Evolutionary conservation across 2,329 filamentous ascomycete genomes (phyloP).

Genomic region (Penicillium crustosum): DNA sequence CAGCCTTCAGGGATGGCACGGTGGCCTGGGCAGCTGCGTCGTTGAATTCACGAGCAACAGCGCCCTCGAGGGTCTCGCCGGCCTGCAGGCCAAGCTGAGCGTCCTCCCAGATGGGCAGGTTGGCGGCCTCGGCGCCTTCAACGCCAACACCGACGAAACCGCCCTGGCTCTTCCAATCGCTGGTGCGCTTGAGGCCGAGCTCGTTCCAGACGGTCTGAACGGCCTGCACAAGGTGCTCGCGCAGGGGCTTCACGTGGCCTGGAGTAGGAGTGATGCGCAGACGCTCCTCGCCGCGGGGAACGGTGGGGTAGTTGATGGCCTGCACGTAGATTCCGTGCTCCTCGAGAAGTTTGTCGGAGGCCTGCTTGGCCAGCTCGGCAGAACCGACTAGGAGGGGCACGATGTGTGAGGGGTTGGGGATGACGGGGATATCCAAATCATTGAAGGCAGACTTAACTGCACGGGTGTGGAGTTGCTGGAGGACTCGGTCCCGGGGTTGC

Average conservation of each 20-base stretch:
- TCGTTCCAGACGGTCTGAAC: constrained; percentile 86
- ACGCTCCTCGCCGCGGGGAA: constrained; percentile 95
- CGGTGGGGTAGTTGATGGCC: constrained; percentile 98
- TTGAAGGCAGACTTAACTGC: constrained; percentile 84
- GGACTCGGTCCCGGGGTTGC: constrained; percentile 79
- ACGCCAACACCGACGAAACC: constrained; percentile 94
- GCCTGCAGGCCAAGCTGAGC: constrained; percentile 71
- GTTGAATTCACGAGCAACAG: constrained; percentile 48
- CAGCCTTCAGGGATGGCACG: constrained; percentile 26
- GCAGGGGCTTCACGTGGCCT: constrained; percentile 80
- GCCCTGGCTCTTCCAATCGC: constrained; percentile 84
- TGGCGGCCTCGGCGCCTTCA: constrained; percentile 56
- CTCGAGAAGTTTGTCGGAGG: constrained; percentile 85
- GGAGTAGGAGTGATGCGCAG: constrained; percentile 95
- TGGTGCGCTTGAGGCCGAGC: constrained; percentile 87
- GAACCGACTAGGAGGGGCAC: constrained; percentile 91
- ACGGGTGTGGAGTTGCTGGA: constrained; percentile 95
- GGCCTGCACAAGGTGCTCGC: constrained; percentile 79
- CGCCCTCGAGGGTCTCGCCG: constrained; percentile 62
- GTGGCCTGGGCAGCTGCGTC: constrained; percentile 18
- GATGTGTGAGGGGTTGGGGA: constrained; percentile 96
- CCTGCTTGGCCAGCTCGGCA: constrained; percentile 85
- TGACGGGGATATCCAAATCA: constrained; percentile 85
- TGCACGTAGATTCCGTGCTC: constrained; percentile 96
- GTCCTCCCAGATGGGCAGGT: constrained; percentile 85